These are phyloP conservation scores for Annulohypoxylon maeteangense DNA, from an alignment of 495 filamentous ascomycete species.

Conservation along the genomic window DNA sequence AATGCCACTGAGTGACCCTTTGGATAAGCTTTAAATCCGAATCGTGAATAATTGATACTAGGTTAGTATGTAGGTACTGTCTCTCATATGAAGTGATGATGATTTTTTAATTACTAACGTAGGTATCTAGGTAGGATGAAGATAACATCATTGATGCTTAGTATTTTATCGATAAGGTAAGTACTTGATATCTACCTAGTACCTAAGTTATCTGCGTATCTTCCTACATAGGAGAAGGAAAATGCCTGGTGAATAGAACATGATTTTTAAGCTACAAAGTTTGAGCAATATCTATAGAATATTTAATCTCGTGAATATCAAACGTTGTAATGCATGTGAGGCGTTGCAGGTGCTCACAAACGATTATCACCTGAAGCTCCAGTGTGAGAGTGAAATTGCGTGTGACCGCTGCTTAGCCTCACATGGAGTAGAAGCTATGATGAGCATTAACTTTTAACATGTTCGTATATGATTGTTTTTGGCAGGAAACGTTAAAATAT, in stretches of 20 bases:
- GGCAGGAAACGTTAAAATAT: background rate
- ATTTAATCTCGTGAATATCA: slow-evolving; percentile 19
- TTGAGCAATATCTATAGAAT: background rate
- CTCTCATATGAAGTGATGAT: background rate
- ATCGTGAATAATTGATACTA: background rate
- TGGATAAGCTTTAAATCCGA: background rate
- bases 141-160: too few relatives aligned
- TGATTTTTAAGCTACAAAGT: background rate
- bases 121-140: too few relatives aligned
- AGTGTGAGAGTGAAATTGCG: slow-evolving; percentile 20
- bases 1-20: slow-evolving; percentile 6
- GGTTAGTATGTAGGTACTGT: background rate
- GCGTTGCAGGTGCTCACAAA: slow-evolving; percentile 26
- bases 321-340: slow-evolving; percentile 30
- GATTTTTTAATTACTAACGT: background rate
- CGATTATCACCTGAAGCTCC: slow-evolving; percentile 32
- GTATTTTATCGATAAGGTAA: too few relatives aligned
- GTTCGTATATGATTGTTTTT: background rate
- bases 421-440: slow-evolving; percentile 9
- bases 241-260: background rate
- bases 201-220: background rate
- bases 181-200: too few relatives aligned
- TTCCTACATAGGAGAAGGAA: background rate
- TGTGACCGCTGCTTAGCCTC: slow-evolving; percentile 36
- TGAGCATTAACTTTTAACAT: background rate